Conservation (phyloP, 495 filamentous ascomycete genomes). For the Podospora bellae-mahoneyi region DNA sequence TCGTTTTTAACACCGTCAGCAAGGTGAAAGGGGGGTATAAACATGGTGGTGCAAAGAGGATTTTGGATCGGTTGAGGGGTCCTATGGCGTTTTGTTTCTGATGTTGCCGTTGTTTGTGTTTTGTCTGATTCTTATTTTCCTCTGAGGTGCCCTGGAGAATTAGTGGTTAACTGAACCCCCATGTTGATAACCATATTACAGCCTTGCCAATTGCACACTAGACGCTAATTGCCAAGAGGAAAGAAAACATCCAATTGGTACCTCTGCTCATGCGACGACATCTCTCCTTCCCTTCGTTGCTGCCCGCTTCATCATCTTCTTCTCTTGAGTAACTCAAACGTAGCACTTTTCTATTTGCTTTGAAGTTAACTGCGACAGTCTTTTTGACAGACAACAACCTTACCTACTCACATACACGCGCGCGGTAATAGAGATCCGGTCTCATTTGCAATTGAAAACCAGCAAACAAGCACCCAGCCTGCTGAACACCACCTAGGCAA, state of each 20-base stretch:
- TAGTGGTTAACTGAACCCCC: background rate
- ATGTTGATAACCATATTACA: background rate
- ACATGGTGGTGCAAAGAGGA: background rate
- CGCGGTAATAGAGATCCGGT: background rate
- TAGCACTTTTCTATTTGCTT: background rate
- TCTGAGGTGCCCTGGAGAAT: too few relatives aligned
- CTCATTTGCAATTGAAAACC: background rate
- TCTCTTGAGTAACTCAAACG: background rate
- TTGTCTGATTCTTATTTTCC: background rate
- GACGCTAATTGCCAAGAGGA: background rate
- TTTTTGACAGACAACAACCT: background rate
- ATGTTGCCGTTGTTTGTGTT: background rate
- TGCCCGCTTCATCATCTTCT: background rate
- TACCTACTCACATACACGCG: background rate
- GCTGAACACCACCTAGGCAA: background rate
- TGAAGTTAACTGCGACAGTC: background rate
- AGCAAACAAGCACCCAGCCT: slow-evolving; percentile 5
- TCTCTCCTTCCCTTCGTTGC: background rate
- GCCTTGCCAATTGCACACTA: background rate
- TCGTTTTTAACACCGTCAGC: background rate
- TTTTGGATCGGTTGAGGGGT: background rate
- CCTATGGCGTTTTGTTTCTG: background rate
- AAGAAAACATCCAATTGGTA: background rate
- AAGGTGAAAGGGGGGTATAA: background rate
- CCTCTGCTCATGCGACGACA: background rate